A percentile compares a stretch with the other conserved stretches of the same genome.
phyloP scores from a whole-genome alignment of 257 asterid genomes.

The Solanum rostratum region DNA sequence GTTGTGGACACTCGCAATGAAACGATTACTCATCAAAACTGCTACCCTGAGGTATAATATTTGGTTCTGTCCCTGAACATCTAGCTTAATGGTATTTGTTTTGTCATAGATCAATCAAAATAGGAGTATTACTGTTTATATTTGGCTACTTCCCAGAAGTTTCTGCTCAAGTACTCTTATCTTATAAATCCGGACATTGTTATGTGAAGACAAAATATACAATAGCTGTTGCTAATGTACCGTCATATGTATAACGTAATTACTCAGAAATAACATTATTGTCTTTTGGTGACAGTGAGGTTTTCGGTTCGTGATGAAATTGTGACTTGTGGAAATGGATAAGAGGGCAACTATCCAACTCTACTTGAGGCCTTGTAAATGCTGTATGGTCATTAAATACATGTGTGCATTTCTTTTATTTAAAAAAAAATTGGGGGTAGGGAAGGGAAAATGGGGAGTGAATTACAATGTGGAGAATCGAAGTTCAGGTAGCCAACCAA shows the following conservation, averaged over 20 bases:
- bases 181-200: not conserved
- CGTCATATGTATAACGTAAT: not conserved
- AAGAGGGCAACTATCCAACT: not conserved
- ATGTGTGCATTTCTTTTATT: not conserved
- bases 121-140: not conserved
- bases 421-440: no score
- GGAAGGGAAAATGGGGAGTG: no score
- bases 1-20: constrained; percentile 19
- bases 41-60: constrained; percentile 34
- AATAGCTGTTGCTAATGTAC: not conserved
- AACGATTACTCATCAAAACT: constrained; percentile 27
- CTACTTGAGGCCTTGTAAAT: not conserved
- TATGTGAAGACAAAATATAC: not conserved
- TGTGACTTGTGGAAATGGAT: not conserved
- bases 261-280: not conserved
- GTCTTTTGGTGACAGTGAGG: not conserved
- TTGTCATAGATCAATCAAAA: not conserved
- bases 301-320: not conserved
- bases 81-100: not conserved
- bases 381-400: not conserved
- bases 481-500: no score
- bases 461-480: no score
- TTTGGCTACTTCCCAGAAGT: not conserved
- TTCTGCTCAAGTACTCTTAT: not conserved
- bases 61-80: not conserved